Conservation (phyloP, 2,329 filamentous ascomycete genomes). For the Pseudogymnoascus sp. region DNA sequence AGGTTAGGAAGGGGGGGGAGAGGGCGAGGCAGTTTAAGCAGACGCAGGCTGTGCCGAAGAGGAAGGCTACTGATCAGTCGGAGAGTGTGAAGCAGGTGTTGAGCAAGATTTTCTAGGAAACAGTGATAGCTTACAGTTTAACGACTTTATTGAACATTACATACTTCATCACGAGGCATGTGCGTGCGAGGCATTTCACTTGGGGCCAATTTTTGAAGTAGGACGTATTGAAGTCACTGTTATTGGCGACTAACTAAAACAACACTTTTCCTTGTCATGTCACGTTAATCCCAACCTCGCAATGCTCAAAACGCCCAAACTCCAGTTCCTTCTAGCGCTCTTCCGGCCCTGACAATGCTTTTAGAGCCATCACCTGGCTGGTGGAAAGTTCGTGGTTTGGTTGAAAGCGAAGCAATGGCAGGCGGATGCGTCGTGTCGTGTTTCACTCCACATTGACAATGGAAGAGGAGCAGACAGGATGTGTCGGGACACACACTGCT, state of each 20-base stretch:
- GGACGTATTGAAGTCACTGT: slow-evolving; percentile 3
- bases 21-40: slow-evolving; percentile 55
- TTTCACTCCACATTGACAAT: background rate
- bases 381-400: background rate
- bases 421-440: slow-evolving; percentile 1
- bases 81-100: slow-evolving; percentile 51
- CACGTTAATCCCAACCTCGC: slow-evolving; percentile 6
- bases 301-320: slow-evolving; percentile 8
- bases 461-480: background rate
- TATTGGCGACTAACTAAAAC: slow-evolving; percentile 8
- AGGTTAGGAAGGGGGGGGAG: slow-evolving; percentile 26
- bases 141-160: slow-evolving; percentile 4
- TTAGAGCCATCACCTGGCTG: background rate
- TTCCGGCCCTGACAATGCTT: background rate
- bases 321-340: background rate
- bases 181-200: background rate
- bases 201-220: background rate
- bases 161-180: background rate
- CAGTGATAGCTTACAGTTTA: background rate
- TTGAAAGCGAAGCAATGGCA: background rate
- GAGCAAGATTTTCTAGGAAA: slow-evolving; percentile 52
- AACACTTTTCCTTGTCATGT: slow-evolving; percentile 8
- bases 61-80: slow-evolving; percentile 37
- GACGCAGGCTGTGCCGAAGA: slow-evolving; percentile 47
- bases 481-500: background rate